phyloP scores from a whole-genome alignment of 2,329 filamentous ascomycete genomes.

The Fusarium sp. region DNA sequence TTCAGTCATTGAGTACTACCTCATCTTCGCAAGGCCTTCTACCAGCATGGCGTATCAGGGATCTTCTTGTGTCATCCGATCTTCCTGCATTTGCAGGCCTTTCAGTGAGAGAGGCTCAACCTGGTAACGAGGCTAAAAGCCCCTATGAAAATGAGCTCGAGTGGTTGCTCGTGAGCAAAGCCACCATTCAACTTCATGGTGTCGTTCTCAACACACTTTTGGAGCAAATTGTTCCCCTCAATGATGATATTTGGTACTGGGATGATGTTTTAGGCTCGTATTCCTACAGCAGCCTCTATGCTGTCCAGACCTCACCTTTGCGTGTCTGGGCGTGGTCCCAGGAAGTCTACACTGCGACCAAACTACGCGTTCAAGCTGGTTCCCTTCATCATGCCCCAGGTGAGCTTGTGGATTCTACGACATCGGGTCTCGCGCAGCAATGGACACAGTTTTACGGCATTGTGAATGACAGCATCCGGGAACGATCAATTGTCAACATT shows the following conservation, averaged over 20 bases:
- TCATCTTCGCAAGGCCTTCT: constrained; percentile 72
- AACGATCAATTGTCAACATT: constrained; percentile 77
- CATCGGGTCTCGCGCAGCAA: constrained; percentile 57
- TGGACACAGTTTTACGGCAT: constrained; percentile 83
- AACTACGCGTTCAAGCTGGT: constrained; percentile 54
- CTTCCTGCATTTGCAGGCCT: constrained; percentile 59
- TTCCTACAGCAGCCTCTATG: constrained; percentile 82
- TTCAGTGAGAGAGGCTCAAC: constrained; percentile 39
- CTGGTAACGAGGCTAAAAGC: constrained; percentile 48
- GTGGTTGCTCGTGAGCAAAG: constrained; percentile 92
- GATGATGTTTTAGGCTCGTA: constrained; percentile 86
- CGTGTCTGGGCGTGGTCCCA: constrained; percentile 78
- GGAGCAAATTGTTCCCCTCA: constrained; percentile 84
- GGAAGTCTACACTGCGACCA: constrained; percentile 75
- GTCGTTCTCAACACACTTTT: constrained; percentile 80
- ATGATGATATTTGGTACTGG: constrained; percentile 95
- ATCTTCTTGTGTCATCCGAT: constrained; percentile 71
- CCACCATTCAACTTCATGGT: constrained; percentile 90
- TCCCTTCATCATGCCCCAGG: constrained; percentile 45
- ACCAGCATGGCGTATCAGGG: constrained; percentile 67
- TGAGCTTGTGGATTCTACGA: constrained; percentile 51
- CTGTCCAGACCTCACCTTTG: constrained; percentile 84
- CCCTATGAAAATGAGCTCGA: constrained; percentile 82
- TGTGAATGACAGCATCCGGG: constrained; percentile 78
- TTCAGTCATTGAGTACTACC: constrained; percentile 77